A percentile compares a stretch with the other conserved stretches of the same genome.
Conservation (phyloP, 2,329 filamentous ascomycete genomes). For the Tolypocladium pustulatum region DNA sequence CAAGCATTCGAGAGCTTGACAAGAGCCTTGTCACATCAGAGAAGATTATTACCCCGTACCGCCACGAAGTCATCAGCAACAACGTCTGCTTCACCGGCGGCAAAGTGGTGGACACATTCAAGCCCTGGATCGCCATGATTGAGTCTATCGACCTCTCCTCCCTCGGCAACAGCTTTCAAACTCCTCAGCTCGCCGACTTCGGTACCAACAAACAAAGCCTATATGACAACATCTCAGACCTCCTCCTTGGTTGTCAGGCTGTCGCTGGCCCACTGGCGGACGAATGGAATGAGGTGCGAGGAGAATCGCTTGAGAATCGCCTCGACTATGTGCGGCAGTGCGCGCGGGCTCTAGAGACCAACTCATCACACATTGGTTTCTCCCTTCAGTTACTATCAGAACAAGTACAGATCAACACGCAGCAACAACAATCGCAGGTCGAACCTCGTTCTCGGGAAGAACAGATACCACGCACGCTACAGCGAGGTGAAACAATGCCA, state of each 20-base stretch:
- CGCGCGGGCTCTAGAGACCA: slow-evolving; percentile 72
- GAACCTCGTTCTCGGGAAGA: slow-evolving; percentile 35
- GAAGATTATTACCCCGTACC: slow-evolving; percentile 69
- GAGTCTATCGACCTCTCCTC: slow-evolving; percentile 86
- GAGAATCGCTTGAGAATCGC: slow-evolving; percentile 79
- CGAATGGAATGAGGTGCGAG: slow-evolving; percentile 90
- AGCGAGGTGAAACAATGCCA: slow-evolving; percentile 47
- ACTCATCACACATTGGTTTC: slow-evolving; percentile 78
- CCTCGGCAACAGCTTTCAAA: slow-evolving; percentile 68
- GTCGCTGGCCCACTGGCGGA: slow-evolving; percentile 87
- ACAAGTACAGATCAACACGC: slow-evolving; percentile 52
- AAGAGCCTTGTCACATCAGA: slow-evolving; percentile 69
- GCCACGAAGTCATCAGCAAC: slow-evolving; percentile 73
- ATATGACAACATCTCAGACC: slow-evolving; percentile 87
- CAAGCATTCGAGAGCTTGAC: slow-evolving; percentile 77
- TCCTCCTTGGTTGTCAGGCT: slow-evolving; percentile 78
- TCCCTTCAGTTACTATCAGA: slow-evolving; percentile 81
- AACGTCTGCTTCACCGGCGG: slow-evolving; percentile 68
- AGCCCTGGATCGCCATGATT: slow-evolving; percentile 78
- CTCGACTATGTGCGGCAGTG: slow-evolving; percentile 70
- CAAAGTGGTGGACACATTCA: slow-evolving; percentile 78
- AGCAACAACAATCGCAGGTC: slow-evolving; percentile 28
- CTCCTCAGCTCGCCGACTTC: slow-evolving; percentile 79
- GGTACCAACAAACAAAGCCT: slow-evolving; percentile 83
- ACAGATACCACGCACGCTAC: slow-evolving; percentile 37